Evolutionary conservation across 2,329 filamentous ascomycete genomes (phyloP).

Genomic region (Scedosporium apiospermum): DNA sequence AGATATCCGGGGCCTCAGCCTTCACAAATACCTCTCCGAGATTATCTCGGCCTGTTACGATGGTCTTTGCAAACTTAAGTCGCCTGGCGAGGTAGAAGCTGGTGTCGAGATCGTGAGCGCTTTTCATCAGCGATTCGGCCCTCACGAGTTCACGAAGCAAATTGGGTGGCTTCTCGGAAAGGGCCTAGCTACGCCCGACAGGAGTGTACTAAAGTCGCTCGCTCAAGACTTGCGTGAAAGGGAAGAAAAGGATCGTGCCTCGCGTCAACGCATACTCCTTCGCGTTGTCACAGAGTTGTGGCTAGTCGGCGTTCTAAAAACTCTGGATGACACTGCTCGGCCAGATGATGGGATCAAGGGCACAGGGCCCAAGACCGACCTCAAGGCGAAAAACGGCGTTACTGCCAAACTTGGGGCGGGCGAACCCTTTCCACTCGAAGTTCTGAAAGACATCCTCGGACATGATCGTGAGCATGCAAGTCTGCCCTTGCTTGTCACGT

Average conservation of each 20-base stretch:
- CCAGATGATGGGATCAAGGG: constrained; percentile 56
- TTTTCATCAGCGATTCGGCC: constrained; percentile 91
- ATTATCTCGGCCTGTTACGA: constrained; percentile 95
- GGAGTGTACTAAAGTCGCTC: constrained; percentile 67
- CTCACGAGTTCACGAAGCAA: constrained; percentile 80
- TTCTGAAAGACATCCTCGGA: constrained; percentile 91
- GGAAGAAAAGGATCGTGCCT: constrained; percentile 89
- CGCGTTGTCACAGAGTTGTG: constrained; percentile 92
- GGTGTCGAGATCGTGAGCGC: constrained; percentile 90
- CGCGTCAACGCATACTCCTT: constrained; percentile 75
- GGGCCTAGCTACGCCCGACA: constrained; percentile 85
- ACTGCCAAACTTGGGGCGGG: constrained; percentile 56
- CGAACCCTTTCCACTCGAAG: constrained; percentile 92
- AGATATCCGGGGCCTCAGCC: constrained; percentile 80
- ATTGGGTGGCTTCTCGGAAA: constrained; percentile 88
- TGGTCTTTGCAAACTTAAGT: constrained; percentile 84
- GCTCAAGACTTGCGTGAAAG: constrained; percentile 77
- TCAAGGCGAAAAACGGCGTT: constrained; percentile 44
- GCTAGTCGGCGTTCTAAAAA: constrained; percentile 82
- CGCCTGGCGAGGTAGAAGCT: constrained; percentile 81
- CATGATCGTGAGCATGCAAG: constrained; percentile 91
- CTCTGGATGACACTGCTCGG: constrained; percentile 57
- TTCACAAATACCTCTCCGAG: constrained; percentile 95
- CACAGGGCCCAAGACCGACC: constrained; percentile 53
- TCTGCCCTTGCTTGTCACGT: constrained; percentile 82